A percentile compares a stretch with the other conserved stretches of the same genome.
Evolutionary conservation across 2,329 filamentous ascomycete genomes (phyloP).

Genomic region (Aspergillus sp.): DNA sequence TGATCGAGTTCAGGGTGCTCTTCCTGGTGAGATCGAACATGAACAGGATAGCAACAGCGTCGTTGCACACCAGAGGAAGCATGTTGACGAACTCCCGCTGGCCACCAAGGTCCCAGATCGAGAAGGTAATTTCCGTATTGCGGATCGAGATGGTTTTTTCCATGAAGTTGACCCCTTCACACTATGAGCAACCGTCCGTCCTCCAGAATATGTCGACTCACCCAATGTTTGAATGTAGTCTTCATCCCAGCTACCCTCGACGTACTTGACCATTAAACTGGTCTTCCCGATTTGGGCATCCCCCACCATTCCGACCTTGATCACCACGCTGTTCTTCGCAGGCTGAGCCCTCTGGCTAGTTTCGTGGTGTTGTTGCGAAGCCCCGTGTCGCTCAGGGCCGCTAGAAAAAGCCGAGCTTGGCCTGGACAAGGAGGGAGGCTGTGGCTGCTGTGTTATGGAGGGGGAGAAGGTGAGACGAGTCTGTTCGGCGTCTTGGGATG

Average conservation of each 20-base stretch:
- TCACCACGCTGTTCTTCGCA: slow-evolving; percentile 64
- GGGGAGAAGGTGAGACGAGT: slow-evolving; percentile 34
- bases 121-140: slow-evolving; percentile 99
- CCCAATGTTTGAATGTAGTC: slow-evolving; percentile 97
- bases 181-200: background rate
- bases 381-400: slow-evolving; percentile 35
- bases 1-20: slow-evolving; percentile 97
- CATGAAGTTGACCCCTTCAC: slow-evolving; percentile 94
- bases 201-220: slow-evolving; percentile 25
- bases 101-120: slow-evolving; percentile 96
- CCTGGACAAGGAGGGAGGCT: slow-evolving; percentile 29
- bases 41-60: slow-evolving; percentile 95
- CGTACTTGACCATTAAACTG: slow-evolving; percentile 98
- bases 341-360: slow-evolving; percentile 35
- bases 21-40: slow-evolving; percentile 99
- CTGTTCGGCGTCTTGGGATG: slow-evolving; percentile 39
- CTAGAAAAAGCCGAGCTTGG: slow-evolving; percentile 44
- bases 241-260: slow-evolving; percentile 98
- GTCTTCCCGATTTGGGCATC: slow-evolving; percentile 99
- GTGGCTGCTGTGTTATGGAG: slow-evolving; percentile 31
- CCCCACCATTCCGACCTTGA: slow-evolving; percentile 99
- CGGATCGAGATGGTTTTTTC: slow-evolving; percentile 99
- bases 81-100: slow-evolving; percentile 99
- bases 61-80: slow-evolving; percentile 97
- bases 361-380: slow-evolving; percentile 44